Conservation (phyloP, 1,139 yeast species). For the Suzukiozyma palmioleophila region DNA sequence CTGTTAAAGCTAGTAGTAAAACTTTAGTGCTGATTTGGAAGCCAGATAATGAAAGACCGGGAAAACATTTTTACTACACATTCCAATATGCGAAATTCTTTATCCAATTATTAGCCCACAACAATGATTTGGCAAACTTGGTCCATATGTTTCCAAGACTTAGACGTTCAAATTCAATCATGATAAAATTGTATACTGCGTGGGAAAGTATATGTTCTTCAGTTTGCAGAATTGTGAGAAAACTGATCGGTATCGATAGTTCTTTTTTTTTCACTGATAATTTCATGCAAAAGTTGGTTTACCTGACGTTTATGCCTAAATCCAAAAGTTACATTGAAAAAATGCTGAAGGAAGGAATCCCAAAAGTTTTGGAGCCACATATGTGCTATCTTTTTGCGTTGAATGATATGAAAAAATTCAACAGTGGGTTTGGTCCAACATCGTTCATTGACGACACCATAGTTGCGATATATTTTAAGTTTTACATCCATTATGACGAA, state of each 20-base stretch:
- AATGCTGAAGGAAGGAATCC: slow-evolving; percentile 26
- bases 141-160: slow-evolving; percentile 62
- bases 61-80: slow-evolving; percentile 83
- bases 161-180: slow-evolving; percentile 71
- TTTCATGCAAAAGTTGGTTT: slow-evolving; percentile 43
- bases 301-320: slow-evolving; percentile 40
- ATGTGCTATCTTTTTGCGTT: slow-evolving; percentile 49
- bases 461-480: slow-evolving; percentile 54
- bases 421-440: slow-evolving; percentile 81
- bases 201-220: slow-evolving; percentile 61
- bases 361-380: slow-evolving; percentile 24
- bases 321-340: slow-evolving; percentile 32
- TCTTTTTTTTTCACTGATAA: slow-evolving; percentile 55
- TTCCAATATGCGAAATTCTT: slow-evolving; percentile 64
- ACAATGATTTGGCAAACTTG: slow-evolving; percentile 57
- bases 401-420: slow-evolving; percentile 63
- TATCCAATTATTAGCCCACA: slow-evolving; percentile 49
- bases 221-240: slow-evolving; percentile 47
- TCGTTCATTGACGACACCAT: slow-evolving; percentile 73
- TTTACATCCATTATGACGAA: slow-evolving; percentile 30
- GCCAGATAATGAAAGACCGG: slow-evolving; percentile 87
- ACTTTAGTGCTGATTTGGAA: slow-evolving; percentile 86
- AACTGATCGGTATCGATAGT: slow-evolving; percentile 39
- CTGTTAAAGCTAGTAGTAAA: slow-evolving; percentile 65
- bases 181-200: slow-evolving; percentile 55